Conservation (phyloP, 2,329 filamentous ascomycete species). For the Daldinia eschscholtzii region DNA sequence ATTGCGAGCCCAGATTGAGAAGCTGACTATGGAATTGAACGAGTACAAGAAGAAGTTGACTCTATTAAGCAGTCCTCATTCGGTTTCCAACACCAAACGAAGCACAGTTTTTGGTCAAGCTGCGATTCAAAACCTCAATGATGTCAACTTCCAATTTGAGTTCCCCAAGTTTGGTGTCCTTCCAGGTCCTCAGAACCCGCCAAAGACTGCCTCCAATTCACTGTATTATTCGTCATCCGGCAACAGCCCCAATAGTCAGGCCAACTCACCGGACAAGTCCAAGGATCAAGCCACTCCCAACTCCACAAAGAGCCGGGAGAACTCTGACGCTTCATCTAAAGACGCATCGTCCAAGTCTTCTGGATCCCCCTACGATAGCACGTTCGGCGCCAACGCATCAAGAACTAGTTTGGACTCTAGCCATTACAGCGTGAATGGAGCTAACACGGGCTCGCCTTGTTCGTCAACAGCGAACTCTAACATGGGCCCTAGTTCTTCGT, state of each 20-base stretch:
- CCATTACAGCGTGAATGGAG: conserved; percentile 61
- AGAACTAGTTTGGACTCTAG: conserved; percentile 65
- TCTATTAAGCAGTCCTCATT: conserved; percentile 59
- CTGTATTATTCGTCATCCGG: conserved; percentile 48
- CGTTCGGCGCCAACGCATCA: conserved; percentile 60
- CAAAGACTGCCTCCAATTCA: conserved; percentile 35
- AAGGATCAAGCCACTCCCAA: conserved; percentile 52
- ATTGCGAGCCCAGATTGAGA: conserved; percentile 88
- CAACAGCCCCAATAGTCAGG: conserved; percentile 50
- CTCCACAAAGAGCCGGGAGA: conserved; percentile 54
- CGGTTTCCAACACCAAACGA: conserved; percentile 56
- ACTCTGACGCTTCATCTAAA: conserved; percentile 56
- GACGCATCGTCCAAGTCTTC: conserved; percentile 68
- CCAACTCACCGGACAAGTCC: conserved; percentile 54
- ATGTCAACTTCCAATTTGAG: conserved; percentile 92
- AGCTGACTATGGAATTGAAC: conserved; percentile 83
- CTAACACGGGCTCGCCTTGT: conserved; percentile 74
- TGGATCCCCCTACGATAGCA: conserved; percentile 59
- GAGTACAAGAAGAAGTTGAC: conserved; percentile 92
- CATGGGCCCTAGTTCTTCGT: conserved; percentile 72
- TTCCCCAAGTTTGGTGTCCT: conserved; percentile 93
- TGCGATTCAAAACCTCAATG: conserved; percentile 71
- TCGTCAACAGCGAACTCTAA: conserved; percentile 70
- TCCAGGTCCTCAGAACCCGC: conserved; percentile 58
- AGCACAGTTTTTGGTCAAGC: conserved; percentile 58